phyloP scores from a whole-genome alignment of 148 eudicot species.

The Rhododendron mucronatum region DNA sequence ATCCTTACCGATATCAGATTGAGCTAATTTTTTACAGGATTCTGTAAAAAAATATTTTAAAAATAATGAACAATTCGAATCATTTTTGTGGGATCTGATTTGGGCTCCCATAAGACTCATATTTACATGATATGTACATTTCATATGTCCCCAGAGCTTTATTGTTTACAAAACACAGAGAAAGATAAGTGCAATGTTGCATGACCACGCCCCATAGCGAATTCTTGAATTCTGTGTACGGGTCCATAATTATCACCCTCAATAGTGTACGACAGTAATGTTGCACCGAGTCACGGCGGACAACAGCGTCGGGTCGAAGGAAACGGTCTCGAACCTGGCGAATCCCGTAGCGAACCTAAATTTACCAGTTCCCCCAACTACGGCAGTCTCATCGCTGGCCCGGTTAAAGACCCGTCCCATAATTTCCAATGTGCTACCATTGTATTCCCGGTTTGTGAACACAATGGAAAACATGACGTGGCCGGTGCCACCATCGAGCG shows the following conservation, averaged over 20 bases:
- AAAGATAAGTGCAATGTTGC: no score
- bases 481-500: background rate
- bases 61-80: no score
- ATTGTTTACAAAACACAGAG: no score
- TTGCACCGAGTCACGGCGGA: background rate
- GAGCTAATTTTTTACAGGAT: no score
- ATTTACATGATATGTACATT: no score
- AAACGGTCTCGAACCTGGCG: background rate
- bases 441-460: background rate
- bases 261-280: background rate
- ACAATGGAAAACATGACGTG: background rate
- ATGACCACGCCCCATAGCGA: background rate
- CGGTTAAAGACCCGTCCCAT: background rate
- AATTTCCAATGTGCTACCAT: conserved; percentile 5
- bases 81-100: no score
- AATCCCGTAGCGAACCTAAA: background rate
- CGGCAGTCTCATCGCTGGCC: background rate
- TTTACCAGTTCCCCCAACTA: background rate
- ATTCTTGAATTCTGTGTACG: background rate
- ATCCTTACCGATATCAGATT: no score
- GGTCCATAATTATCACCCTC: background rate
- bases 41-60: no score
- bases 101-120: no score
- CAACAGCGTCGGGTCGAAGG: background rate
- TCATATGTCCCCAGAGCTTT: no score